Percentiles rank a stretch among this genome's conserved stretches.
Evolutionary conservation across 129 eudicot species (phyloP).

Genomic region (Gnaphalium uliginosum): DNA sequence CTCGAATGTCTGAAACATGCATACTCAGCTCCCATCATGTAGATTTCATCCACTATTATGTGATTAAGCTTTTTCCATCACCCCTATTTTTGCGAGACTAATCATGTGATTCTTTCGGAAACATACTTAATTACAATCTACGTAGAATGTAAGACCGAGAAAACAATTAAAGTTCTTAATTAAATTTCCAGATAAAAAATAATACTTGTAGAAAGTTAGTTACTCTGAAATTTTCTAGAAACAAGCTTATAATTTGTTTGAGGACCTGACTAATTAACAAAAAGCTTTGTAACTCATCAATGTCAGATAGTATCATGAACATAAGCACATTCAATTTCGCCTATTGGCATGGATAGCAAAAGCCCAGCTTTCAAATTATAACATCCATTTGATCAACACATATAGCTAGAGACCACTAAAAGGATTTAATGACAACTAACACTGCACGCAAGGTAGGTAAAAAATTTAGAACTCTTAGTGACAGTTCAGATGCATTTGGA

Average conservation of each 20-base stretch:
- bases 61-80: background rate
- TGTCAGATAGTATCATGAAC: background rate
- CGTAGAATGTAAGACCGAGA: background rate
- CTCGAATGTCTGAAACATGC: background rate
- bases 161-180: background rate
- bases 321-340: too few relatives aligned
- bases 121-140: too few relatives aligned
- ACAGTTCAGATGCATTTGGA: too few relatives aligned
- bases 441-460: too few relatives aligned
- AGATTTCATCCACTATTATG: background rate
- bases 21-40: background rate
- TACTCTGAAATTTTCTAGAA: background rate
- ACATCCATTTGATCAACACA: too few relatives aligned
- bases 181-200: background rate
- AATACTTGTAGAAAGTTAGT: background rate
- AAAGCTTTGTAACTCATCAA: background rate
- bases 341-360: too few relatives aligned
- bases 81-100: too few relatives aligned
- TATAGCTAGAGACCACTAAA: too few relatives aligned
- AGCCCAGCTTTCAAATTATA: too few relatives aligned
- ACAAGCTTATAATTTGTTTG: background rate
- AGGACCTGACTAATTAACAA: background rate
- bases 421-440: too few relatives aligned
- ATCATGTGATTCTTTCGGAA: too few relatives aligned
- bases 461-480: too few relatives aligned